Percentiles rank a stretch among this genome's conserved stretches.
Conservation (phyloP, 192 early-diverging fungal genomes). For the Coemansia guatemalensis region DNA sequence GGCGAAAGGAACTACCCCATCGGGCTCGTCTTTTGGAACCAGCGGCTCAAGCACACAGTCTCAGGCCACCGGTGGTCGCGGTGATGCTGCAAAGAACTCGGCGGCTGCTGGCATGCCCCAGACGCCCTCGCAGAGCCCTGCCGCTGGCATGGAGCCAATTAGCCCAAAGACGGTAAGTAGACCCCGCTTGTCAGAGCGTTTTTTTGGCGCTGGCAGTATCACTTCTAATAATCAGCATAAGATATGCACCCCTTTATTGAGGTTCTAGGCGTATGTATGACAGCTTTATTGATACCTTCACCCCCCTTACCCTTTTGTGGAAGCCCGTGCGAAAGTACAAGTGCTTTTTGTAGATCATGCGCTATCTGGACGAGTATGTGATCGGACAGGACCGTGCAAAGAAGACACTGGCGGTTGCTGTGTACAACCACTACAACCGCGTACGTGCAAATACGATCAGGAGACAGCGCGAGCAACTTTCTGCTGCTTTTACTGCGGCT, state of each 20-base stretch:
- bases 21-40: conserved; percentile 5
- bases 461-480: conserved; percentile 49
- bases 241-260: neutral
- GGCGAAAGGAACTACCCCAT: neutral
- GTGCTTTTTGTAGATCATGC: conserved; percentile 59
- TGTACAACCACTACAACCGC: conserved; percentile 84
- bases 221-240: neutral
- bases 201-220: neutral
- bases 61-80: conserved; percentile 8
- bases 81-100: conserved; percentile 10
- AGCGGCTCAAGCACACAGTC: conserved; percentile 17
- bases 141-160: conserved; percentile 41
- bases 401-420: conserved; percentile 78
- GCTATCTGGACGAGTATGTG: conserved; percentile 81
- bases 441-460: conserved; percentile 65
- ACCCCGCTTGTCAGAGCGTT: too few relatives aligned
- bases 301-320: neutral
- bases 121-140: conserved; percentile 6
- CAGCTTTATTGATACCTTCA: neutral
- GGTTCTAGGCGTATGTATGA: neutral
- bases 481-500: conserved; percentile 41
- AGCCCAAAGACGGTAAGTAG: conserved; percentile 47
- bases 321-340: neutral
- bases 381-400: conserved; percentile 86
- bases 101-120: neutral